Base-by-base conservation (phyloP, 768 basidiomycete genomes). In the Pleurotus citrinopileatus region DNA sequence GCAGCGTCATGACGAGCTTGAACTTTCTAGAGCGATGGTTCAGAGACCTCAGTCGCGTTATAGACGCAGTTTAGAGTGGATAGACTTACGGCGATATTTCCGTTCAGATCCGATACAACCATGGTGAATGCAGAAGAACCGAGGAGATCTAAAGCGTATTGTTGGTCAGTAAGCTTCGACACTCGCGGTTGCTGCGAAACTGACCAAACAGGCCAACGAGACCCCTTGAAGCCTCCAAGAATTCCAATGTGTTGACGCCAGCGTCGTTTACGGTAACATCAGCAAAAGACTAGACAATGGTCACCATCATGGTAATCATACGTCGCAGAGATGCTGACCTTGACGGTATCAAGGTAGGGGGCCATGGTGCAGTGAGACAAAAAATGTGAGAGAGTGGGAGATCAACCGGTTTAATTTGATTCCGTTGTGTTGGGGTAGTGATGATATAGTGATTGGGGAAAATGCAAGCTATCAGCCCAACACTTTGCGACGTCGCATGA, bases 191-290 rank as follows among this genome's bases (percentile, higher is more conserved):
- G 13, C n/a, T 25, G 13, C 5, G 29, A 36, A 55, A 34, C 22
- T 55, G 60, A 97, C 96, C 93, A 67, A 99, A 97, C 61, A 98
- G 73, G 54, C 87, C 86, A 56, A 94, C 88, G 42, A 99, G 79
- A 34, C 94, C 96, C 54, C 89, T 79, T 1, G 91, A 77, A 6
- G 96, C 97, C 61, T 96, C 86, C 61, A 95, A 79, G 75, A 98
- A 99, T 44, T 78, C 75, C 42, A 82, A 67, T 13, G 97, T 98
- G 67, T 98, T 87, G 66, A 98, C 83, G 57, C 96, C 96, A 61
- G 78, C 80, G 60, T 92, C 86, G 53, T 87, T 91, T 60, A 92
- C 78, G 26, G 87, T 81, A 36, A 98, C 96, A 69, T 95, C 88
- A 61, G 86, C 84, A 68, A 94, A 99, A n/a, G 92, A 95, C 96